phyloP scores from a whole-genome alignment of 1,284 basidiomycete species.

The Volvariella surrecta region DNA sequence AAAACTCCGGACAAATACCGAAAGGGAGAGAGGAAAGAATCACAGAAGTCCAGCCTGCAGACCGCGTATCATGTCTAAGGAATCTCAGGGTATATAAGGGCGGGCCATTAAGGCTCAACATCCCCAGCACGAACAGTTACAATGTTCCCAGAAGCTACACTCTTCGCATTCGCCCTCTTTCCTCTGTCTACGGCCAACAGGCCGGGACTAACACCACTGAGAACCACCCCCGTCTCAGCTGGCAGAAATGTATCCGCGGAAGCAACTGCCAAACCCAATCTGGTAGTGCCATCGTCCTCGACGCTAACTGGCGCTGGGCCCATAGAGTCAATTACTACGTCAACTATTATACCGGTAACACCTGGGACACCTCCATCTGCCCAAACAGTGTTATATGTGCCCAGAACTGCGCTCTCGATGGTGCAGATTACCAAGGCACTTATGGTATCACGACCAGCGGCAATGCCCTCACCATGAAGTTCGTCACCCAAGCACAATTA shows the following conservation, averaged over 20 bases:
- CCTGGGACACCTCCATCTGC: conserved; percentile 35
- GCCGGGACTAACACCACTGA: conserved; percentile 25
- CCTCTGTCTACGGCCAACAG: conserved; percentile 17
- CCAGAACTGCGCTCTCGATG: conserved; percentile 43
- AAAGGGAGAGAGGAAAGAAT: no score
- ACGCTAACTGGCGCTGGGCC: conserved; percentile 29
- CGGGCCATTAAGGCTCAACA: no score
- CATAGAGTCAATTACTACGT: conserved; percentile 12
- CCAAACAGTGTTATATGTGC: conserved; percentile 34
- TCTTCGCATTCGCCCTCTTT: not conserved
- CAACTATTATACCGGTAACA: conserved; percentile 30
- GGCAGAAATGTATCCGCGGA: conserved; percentile 9
- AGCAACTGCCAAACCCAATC: no score
- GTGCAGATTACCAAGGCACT: conserved; percentile 39
- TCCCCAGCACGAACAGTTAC: no score
- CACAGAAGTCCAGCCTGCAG: no score
- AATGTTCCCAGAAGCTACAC: conserved; percentile 1
- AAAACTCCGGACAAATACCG: no score
- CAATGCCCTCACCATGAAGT: conserved; percentile 39
- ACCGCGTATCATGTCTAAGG: no score
- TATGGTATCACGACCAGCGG: conserved; percentile 35
- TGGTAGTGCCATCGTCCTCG: conserved; percentile 16
- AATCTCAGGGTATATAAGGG: no score
- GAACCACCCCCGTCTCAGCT: conserved; percentile 22
- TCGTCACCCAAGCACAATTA: conserved; percentile 29